Base-by-base conservation (phyloP, 2,329 filamentous ascomycete species). In the Sclerotiophoma versabilis region DNA sequence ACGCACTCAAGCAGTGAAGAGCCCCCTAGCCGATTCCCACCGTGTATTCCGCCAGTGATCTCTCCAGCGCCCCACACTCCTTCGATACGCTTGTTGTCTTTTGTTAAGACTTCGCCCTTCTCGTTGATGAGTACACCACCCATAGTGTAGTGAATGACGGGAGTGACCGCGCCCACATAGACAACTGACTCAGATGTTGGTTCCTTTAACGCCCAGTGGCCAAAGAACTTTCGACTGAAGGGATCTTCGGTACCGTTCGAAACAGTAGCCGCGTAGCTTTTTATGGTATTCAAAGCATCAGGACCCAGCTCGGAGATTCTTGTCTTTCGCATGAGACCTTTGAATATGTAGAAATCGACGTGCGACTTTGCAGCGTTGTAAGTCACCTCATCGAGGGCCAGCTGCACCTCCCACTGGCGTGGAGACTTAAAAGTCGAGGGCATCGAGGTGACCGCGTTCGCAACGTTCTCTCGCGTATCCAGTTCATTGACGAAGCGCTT, bases 111-210 rank as follows among this genome's bases (percentile, higher is more conserved):
- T 57, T 82, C 79, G 1, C 80, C 78, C 37, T 79, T 74, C 6
- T 81, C 74, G 60, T 85, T 82, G 59, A 88, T 84, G 2, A 81
- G 75, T 0, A 82, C 85, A 0, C 86, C 86, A 4, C 86, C 86
- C 86, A 88, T 88, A 1, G 86, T 88, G 62, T 88, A 88, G 63
- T 88, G 86, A 2, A 84, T 79, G 0, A 88, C 83, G 0, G 86
- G 86, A 4, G 86, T 88, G 1, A 88, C 83, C 1, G 70, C 78
- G 0, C 85, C 86, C 0, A 87, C 69, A 54, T 83, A 86, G 0
- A 88, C 75, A 23, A 83, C 77, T 4, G 82, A 77, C 0, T 86
- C 81, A 0, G 77, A 70, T 29, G 76, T 78, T 4, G 76, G 75
- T 12, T 83, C 78, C 0, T 70, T 72, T 14, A 87, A 65, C 1